These are phyloP conservation scores for Pythium aquatile DNA, from an alignment of 352 stramenopile genomes.

Conservation along the genomic window DNA sequence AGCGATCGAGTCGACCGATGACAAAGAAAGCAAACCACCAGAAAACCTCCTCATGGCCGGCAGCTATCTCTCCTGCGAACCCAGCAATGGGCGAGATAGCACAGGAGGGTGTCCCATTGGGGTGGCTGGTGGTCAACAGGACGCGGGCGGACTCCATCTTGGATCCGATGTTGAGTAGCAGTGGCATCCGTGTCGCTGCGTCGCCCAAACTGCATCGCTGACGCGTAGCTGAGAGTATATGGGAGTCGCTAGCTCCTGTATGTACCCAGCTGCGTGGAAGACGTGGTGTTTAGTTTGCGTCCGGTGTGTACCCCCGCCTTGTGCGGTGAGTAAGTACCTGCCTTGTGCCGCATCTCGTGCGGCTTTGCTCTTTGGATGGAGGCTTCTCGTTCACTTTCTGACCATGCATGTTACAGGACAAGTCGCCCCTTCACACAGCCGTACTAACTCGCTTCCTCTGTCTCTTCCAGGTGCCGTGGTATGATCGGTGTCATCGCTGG, in stretches of 20 bases:
- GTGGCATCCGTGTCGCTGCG: background rate
- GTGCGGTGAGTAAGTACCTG: slow-evolving; percentile 86
- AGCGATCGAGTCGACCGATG: slow-evolving; percentile 10
- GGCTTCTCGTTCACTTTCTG: slow-evolving; percentile 10
- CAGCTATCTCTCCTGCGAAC: slow-evolving; percentile 11
- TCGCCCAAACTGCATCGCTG: slow-evolving; percentile 16
- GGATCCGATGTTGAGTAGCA: slow-evolving; percentile 9
- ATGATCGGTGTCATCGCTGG: slow-evolving; percentile 98
- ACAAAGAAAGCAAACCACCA: slow-evolving; percentile 20
- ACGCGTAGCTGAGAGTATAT: background rate
- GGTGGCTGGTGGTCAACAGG: slow-evolving; percentile 16
- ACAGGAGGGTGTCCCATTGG: slow-evolving; percentile 3
- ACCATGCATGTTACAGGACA: slow-evolving; percentile 17
- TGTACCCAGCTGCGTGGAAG: background rate
- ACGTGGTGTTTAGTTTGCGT: slow-evolving; percentile 34
- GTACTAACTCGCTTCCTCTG: slow-evolving; percentile 33
- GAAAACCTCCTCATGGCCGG: slow-evolving; percentile 8
- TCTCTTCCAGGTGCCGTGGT: slow-evolving; percentile 85
- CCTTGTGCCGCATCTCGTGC: slow-evolving; percentile 4
- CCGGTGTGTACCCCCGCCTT: slow-evolving; percentile 56
- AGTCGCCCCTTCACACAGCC: slow-evolving; percentile 8
- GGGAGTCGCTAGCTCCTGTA: background rate
- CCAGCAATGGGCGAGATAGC: background rate
- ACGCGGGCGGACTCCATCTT: slow-evolving; percentile 30
- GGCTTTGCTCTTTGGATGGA: slow-evolving; percentile 18